phyloP scores from a whole-genome alignment of 208 protist species.

The Leishmania amazonensis region DNA sequence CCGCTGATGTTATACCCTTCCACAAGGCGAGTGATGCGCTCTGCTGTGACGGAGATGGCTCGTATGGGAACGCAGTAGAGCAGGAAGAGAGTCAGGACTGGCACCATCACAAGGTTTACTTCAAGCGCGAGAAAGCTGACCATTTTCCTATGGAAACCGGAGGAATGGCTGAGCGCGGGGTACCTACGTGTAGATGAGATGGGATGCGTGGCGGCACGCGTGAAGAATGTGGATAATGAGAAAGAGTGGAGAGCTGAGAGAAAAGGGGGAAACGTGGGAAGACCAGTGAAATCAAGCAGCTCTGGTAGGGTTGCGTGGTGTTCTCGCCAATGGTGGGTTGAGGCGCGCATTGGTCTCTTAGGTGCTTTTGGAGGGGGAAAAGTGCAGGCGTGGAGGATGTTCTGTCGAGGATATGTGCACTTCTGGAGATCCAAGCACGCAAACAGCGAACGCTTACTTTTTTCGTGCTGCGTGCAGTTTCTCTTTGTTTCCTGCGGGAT shows the following conservation, averaged over 20 bases:
- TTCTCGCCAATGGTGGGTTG: background rate
- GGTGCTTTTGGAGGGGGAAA: background rate
- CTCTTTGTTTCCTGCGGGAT: background rate
- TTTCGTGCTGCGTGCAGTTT: background rate
- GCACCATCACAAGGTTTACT: slow-evolving; percentile 58
- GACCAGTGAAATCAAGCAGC: background rate
- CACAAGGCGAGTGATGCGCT: slow-evolving; percentile 33
- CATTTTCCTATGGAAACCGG: slow-evolving; percentile 26
- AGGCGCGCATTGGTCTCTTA: background rate
- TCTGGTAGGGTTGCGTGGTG: background rate
- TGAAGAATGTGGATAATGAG: background rate
- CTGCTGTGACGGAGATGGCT: slow-evolving; percentile 29
- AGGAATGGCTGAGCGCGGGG: background rate
- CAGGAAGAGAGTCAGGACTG: slow-evolving; percentile 44
- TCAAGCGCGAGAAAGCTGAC: slow-evolving; percentile 43
- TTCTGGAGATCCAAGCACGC: background rate
- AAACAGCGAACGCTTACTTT: background rate
- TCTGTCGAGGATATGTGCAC: background rate
- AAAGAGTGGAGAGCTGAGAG: background rate
- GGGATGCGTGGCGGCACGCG: background rate
- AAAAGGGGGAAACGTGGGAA: too few species aligned
- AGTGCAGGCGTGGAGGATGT: background rate
- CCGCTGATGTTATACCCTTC: slow-evolving; percentile 45
- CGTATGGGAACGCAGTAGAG: slow-evolving; percentile 52
- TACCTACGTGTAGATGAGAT: background rate